phyloP scores from a whole-genome alignment of 257 asterid genomes.

The Paulownia fortunei region DNA sequence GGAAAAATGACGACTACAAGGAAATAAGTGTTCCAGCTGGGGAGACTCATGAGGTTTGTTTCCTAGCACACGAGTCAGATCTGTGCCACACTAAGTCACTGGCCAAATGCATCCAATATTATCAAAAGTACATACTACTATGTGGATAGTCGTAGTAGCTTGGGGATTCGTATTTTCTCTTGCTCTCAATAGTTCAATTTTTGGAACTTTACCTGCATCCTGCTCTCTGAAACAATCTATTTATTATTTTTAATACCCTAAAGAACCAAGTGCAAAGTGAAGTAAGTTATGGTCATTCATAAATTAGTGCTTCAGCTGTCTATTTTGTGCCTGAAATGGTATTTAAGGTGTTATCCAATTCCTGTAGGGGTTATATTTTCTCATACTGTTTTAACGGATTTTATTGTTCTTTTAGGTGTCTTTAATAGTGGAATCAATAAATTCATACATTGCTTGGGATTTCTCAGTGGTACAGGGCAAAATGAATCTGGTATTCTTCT shows the following conservation, averaged over 20 bases:
- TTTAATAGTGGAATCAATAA: conserved; percentile 72
- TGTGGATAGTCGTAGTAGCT: conserved; percentile 4
- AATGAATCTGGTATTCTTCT: conserved; percentile 73
- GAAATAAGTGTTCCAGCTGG: conserved; percentile 88
- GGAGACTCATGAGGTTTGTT: conserved; percentile 78
- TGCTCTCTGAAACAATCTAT: neutral
- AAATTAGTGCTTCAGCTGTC: conserved; percentile 6
- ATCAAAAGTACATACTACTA: neutral
- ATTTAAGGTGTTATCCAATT: neutral
- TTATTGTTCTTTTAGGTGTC: conserved; percentile 61
- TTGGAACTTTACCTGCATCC: conserved; percentile 6
- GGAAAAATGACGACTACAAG: conserved; percentile 75
- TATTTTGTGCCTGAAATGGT: conserved; percentile 29
- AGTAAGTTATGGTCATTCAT: conserved; percentile 4
- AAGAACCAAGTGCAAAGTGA: conserved; percentile 8
- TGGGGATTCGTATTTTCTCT: conserved; percentile 9
- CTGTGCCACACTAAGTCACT: conserved; percentile 7
- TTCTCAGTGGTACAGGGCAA: conserved; percentile 94
- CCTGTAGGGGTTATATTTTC: conserved; percentile 1
- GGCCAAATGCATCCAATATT: conserved; percentile 8
- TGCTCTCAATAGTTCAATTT: conserved; percentile 8
- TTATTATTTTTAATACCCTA: conserved; percentile 2
- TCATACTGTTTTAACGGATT: neutral
- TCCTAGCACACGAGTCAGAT: conserved; percentile 25
- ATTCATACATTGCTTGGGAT: conserved; percentile 98